A percentile compares a stretch with the other conserved stretches of the same genome.
Evolutionary conservation across 345 rosid genomes (phyloP).

Genomic region (Heritiera littoralis): DNA sequence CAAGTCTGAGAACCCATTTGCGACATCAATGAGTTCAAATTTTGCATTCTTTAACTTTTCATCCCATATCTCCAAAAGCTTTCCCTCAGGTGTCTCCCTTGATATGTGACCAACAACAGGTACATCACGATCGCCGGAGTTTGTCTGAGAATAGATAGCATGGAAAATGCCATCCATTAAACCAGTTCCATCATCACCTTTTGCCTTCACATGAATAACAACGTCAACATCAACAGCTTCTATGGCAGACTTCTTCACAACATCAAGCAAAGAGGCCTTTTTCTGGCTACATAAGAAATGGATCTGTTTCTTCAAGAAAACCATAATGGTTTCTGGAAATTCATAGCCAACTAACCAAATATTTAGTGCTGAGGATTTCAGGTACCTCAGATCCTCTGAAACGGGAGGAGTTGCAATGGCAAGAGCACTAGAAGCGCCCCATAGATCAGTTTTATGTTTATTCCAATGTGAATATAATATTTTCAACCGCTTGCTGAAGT

Average conservation of each 20-base stretch:
- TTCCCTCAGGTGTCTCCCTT: slow-evolving; percentile 50
- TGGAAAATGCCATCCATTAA: slow-evolving; percentile 43
- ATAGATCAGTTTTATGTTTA: slow-evolving; percentile 27
- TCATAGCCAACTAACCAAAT: slow-evolving; percentile 53
- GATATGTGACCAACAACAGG: slow-evolving; percentile 47
- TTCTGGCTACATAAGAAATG: slow-evolving; percentile 51
- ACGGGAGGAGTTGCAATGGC: slow-evolving; percentile 47
- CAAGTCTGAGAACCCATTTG: slow-evolving; percentile 50
- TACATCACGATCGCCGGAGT: slow-evolving; percentile 16
- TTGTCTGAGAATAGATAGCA: slow-evolving; percentile 37
- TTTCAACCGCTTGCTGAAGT: slow-evolving; percentile 39
- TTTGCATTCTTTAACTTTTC: slow-evolving; percentile 36
- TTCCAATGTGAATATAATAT: slow-evolving; percentile 49
- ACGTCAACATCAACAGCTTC: slow-evolving; percentile 49
- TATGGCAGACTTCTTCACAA: slow-evolving; percentile 38
- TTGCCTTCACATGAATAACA: slow-evolving; percentile 43
- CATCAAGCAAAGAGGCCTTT: slow-evolving; percentile 47
- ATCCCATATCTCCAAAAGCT: slow-evolving; percentile 51
- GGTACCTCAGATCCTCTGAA: slow-evolving; percentile 47
- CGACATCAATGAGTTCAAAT: slow-evolving; percentile 37
- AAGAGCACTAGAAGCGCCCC: slow-evolving; percentile 41
- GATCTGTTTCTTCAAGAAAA: slow-evolving; percentile 49
- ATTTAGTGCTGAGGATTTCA: slow-evolving; percentile 53
- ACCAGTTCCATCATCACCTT: slow-evolving; percentile 41
- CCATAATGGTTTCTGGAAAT: slow-evolving; percentile 58